phyloP scores from a whole-genome alignment of 176 grass and related monocot genomes.

The Eragrostis nindensis region DNA sequence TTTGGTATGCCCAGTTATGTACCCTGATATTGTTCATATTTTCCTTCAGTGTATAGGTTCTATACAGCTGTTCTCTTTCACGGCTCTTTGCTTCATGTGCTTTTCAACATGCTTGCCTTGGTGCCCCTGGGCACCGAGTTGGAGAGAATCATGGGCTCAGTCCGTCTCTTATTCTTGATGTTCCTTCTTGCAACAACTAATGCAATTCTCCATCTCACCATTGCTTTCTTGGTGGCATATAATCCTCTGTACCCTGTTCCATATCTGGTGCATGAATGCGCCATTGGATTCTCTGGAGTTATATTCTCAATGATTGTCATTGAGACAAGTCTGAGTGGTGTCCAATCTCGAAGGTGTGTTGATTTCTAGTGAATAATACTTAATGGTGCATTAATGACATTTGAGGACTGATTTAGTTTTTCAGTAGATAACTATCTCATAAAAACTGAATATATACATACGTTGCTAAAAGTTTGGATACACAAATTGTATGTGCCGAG shows the following conservation, averaged over 20 bases:
- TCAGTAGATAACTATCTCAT: not conserved
- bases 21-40: constrained; percentile 37
- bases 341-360: constrained; percentile 80
- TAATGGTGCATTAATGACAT: constrained; percentile 18
- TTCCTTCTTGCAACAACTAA: constrained; percentile 90
- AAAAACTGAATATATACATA: not conserved
- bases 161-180: constrained; percentile 89
- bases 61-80: constrained; percentile 93
- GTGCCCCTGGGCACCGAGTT: constrained; percentile 84
- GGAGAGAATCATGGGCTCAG: constrained; percentile 98
- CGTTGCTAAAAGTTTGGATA: not conserved
- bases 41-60: constrained; percentile 84
- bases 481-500: not conserved
- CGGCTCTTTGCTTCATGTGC: constrained; percentile 86
- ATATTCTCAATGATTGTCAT: constrained; percentile 99
- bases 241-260: constrained; percentile 63
- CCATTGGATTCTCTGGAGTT: constrained; percentile 96
- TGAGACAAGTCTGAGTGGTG: constrained; percentile 91
- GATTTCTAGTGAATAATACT: constrained; percentile 15
- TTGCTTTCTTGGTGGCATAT: constrained; percentile 74
- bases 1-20: constrained; percentile 24
- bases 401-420: constrained; percentile 7
- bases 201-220: constrained; percentile 81
- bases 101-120: constrained; percentile 97
- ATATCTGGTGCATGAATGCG: constrained; percentile 76